Evolutionary conservation across 1,284 basidiomycete species (phyloP), one percentile per base, ranked within the genome.

Genomic region (Porogramme epimiltina): DNA sequence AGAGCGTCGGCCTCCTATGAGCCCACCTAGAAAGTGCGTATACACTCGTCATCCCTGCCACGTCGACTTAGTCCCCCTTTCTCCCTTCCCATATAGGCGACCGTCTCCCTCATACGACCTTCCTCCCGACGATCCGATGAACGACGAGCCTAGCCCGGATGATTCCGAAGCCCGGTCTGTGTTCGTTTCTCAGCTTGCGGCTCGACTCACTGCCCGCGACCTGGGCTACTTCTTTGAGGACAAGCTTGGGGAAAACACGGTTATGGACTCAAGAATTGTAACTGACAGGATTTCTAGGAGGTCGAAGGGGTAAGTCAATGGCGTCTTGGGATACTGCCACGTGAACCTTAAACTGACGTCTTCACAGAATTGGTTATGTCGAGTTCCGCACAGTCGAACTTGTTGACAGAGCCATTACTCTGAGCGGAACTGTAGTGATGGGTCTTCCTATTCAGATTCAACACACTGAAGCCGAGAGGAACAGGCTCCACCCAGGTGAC

Each of bases 151-250:
- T 4, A 90, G 84, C 70, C 91, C 89, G 70, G 90, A 92, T 67
- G 94, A 94, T 70, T 94, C 89, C 54, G 95, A 98, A 81, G 86
- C 90, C 67, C 91, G 97, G 70, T 98, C 96, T 62, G 92, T 98
- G 60, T 99, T 99, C 75, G 95, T 98, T 69, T 95, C 95, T 64
- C 96, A 98, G 76, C 87, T 99, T 67, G 93, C 96, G 62, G 93
- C 94, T 52, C 86, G 93, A 66, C 86, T 98, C 69, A 96, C 93
- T 52, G 93, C 95, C 66, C 84, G 92, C 66, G 96, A 99, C 77
- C 78, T 99, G 70, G 95, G 95, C 57, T 92, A 96, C 73, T 99
- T 99, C 78, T 98, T 99, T 69, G 96, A 98, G 78, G 93, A 97
- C 70, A 95, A 93, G 70, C 80, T 98, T 28, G 95, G 95, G 23